These are phyloP conservation scores for Neurospora crassa DNA, from an alignment of 2,329 filamentous ascomycete species.

Conservation along the genomic window DNA sequence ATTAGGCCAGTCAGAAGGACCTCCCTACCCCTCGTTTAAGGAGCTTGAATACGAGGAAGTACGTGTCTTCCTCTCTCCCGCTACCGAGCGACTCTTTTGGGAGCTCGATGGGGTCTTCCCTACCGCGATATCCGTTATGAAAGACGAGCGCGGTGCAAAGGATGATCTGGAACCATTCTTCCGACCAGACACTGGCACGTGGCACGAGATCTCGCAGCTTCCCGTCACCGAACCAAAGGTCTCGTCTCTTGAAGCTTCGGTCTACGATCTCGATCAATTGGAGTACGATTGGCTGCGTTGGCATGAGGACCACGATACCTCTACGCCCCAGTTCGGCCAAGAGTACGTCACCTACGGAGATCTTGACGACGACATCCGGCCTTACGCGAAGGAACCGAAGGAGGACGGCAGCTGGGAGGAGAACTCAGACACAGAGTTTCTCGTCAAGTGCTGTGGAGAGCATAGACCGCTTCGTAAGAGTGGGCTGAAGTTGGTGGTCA, in stretches of 20 bases:
- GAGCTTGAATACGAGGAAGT: conserved; percentile 3
- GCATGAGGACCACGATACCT: too few relatives aligned
- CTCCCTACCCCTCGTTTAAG: conserved; percentile 14
- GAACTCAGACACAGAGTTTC: conserved; percentile 17
- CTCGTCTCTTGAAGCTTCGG: too few relatives aligned
- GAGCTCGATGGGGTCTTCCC: conserved; percentile 16
- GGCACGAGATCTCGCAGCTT: conserved; percentile 15
- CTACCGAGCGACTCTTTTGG: conserved; percentile 17
- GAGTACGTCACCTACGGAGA: conserved; percentile 10
- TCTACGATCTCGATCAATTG: too few relatives aligned
- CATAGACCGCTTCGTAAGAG: conserved; percentile 14
- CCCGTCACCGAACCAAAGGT: too few relatives aligned
- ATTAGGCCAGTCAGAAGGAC: conserved; percentile 1
- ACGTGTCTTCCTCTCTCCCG: conserved; percentile 8
- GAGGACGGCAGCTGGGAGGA: conserved; percentile 18
- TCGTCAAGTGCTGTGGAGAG: conserved; percentile 4
- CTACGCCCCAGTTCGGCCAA: too few relatives aligned
- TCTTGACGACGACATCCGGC: conserved; percentile 13
- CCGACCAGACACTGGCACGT: conserved; percentile 15
- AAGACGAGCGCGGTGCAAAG: conserved; percentile 5
- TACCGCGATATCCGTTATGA: conserved; percentile 18
- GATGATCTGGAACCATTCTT: conserved; percentile 18
- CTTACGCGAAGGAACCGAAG: conserved; percentile 7
- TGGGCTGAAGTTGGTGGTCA: conserved; percentile 14
- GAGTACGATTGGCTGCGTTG: too few relatives aligned